Evolutionary conservation across 257 asterid genomes (phyloP).

Genomic region (Oldenlandia corymbosa): DNA sequence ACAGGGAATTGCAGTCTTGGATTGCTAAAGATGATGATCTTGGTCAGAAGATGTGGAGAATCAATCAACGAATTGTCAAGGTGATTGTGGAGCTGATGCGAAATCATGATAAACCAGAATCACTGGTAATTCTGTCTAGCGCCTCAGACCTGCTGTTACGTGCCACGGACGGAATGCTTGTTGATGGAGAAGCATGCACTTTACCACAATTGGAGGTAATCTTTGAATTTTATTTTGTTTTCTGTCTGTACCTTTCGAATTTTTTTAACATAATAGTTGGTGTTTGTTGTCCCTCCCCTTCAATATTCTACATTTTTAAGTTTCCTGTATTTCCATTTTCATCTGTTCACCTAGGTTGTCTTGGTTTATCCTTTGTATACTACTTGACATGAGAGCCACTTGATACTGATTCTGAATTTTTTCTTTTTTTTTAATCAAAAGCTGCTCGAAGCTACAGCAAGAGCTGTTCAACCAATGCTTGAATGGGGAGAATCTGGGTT

Average conservation of each 20-base stretch:
- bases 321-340: background rate
- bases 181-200: slow-evolving; percentile 99
- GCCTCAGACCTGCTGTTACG: slow-evolving; percentile 96
- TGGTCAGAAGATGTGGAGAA: slow-evolving; percentile 89
- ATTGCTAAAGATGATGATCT: slow-evolving; percentile 88
- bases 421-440: slow-evolving; percentile 14
- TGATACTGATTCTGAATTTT: background rate
- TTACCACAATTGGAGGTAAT: slow-evolving; percentile 98
- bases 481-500: slow-evolving; percentile 95
- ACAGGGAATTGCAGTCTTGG: slow-evolving; percentile 93
- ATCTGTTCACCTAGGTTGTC: background rate
- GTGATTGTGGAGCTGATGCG: slow-evolving; percentile 90
- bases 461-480: slow-evolving; percentile 86
- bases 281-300: background rate
- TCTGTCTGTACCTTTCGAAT: background rate
- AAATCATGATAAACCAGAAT: slow-evolving; percentile 82
- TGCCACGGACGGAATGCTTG: slow-evolving; percentile 98
- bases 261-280: background rate
- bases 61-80: slow-evolving; percentile 90
- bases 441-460: slow-evolving; percentile 93
- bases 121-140: slow-evolving; percentile 72
- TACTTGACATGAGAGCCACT: background rate
- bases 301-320: background rate
- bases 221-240: slow-evolving; percentile 2
- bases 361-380: background rate